A percentile compares a stretch with the other conserved stretches of the same genome.
Evolutionary conservation across 768 basidiomycete genomes (phyloP).

Genomic region (Agrocybe praecox): DNA sequence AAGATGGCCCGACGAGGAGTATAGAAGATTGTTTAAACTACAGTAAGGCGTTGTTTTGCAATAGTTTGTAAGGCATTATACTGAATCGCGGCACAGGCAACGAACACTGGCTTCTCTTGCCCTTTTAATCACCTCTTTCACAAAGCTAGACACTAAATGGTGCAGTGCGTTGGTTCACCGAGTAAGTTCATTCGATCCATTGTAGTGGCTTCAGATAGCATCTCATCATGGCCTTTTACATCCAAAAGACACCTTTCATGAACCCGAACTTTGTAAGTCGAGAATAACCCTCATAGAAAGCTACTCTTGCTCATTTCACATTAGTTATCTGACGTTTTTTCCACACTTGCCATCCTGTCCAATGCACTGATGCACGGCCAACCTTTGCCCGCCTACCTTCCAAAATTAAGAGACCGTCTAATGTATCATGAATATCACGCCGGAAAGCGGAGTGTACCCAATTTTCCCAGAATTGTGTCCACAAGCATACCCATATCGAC

Average conservation of each 20-base stretch:
- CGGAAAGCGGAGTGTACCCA: conserved; percentile 7
- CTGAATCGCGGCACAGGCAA: conserved; percentile 16
- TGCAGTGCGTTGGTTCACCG: conserved; percentile 44
- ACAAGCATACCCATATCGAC: background rate
- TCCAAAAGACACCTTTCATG: conserved; percentile 41
- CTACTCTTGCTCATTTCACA: background rate
- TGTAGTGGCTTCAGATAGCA: background rate
- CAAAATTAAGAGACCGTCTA: conserved; percentile 42
- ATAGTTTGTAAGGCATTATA: too few species aligned
- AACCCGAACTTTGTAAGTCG: conserved; percentile 45
- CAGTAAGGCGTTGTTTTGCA: conserved; percentile 26
- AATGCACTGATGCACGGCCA: conserved; percentile 35
- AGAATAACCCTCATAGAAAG: background rate
- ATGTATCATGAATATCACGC: conserved; percentile 42
- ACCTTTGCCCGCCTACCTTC: conserved; percentile 39
- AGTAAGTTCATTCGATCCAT: conserved; percentile 22
- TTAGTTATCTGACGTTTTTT: conserved; percentile 46
- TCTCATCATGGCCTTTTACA: background rate
- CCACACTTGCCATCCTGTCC: conserved; percentile 40
- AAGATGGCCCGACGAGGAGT: conserved; percentile 42
- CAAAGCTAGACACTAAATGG: conserved; percentile 43
- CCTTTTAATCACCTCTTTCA: conserved; percentile 40
- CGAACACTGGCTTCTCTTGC: conserved; percentile 34
- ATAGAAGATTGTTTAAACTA: conserved; percentile 30
- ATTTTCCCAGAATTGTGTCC: background rate